Percentiles rank a stretch among this genome's conserved stretches.
These are phyloP conservation scores for Hyaloperonospora brassicae DNA, from an alignment of 352 stramenopile genomes.

Conservation along the genomic window DNA sequence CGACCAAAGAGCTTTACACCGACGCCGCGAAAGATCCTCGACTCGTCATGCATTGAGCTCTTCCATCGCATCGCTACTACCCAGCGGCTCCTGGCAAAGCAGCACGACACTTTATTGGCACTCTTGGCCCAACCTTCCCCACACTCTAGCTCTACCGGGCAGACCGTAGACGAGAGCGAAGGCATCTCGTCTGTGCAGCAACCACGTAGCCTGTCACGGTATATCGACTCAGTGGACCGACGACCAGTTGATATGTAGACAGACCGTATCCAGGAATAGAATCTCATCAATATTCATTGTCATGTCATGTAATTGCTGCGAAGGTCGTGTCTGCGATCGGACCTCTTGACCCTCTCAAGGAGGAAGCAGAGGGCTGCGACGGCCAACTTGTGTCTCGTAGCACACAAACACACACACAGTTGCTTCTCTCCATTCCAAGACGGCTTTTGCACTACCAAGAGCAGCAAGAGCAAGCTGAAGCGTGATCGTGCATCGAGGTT, in stretches of 20 bases:
- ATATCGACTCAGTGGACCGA: slow-evolving; percentile 2
- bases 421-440: not conserved
- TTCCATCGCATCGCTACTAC: slow-evolving; percentile 56
- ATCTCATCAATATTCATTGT: no score
- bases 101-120: slow-evolving; percentile 36
- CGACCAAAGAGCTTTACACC: slow-evolving; percentile 6
- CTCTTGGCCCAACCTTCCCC: slow-evolving; percentile 41
- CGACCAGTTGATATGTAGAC: slow-evolving; percentile 21
- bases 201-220: slow-evolving; percentile 15
- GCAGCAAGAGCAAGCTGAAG: not conserved
- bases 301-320: no score
- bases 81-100: slow-evolving; percentile 52
- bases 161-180: slow-evolving; percentile 40
- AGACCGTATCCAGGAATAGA: not conserved
- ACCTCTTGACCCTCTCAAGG: no score
- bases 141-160: slow-evolving; percentile 47
- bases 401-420: not conserved
- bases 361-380: no score
- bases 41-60: slow-evolving; percentile 41
- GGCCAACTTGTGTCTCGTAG: slow-evolving; percentile 6
- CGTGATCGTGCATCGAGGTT: no score
- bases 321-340: no score
- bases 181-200: slow-evolving; percentile 26
- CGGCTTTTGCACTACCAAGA: slow-evolving; percentile 1
- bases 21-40: slow-evolving; percentile 6